A percentile compares a stretch with the other conserved stretches of the same genome.
phyloP scores from a whole-genome alignment of 192 early-diverging fungal genomes.

The Backusella macrospora region DNA sequence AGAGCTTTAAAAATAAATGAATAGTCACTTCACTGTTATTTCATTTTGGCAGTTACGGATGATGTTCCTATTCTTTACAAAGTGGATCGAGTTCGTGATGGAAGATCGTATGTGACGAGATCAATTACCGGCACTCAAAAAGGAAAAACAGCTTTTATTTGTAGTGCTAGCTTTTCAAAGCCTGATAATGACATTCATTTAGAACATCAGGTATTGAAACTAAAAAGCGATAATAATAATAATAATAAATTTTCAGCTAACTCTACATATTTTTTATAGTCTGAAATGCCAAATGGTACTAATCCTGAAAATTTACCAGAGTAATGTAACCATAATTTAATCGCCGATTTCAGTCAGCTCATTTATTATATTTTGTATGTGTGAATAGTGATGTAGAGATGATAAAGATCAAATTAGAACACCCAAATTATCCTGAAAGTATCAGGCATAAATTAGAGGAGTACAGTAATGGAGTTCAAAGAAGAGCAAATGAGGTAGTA shows the following conservation, averaged over 20 bases:
- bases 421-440: neutral
- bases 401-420: neutral
- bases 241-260: neutral
- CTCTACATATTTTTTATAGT: neutral
- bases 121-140: neutral
- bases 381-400: neutral
- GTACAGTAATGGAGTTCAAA: neutral
- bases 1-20: neutral
- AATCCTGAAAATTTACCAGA: neutral
- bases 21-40: conserved; percentile 2
- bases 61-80: neutral
- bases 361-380: neutral
- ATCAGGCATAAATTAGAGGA: neutral
- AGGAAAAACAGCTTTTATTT: conserved; percentile 1
- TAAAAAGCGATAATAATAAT: too few relatives aligned
- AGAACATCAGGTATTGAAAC: neutral
- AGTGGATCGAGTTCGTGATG: neutral
- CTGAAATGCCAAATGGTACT: neutral
- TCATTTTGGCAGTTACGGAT: neutral
- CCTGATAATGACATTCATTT: neutral
- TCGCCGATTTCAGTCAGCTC: neutral
- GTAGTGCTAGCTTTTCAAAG: neutral
- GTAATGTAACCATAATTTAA: neutral
- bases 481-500: neutral
- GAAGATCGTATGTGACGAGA: neutral